A percentile compares a stretch with the other conserved stretches of the same genome.
Evolutionary conservation across 2,329 filamentous ascomycete genomes (phyloP).

Genomic region (Alternaria gansuensis): DNA sequence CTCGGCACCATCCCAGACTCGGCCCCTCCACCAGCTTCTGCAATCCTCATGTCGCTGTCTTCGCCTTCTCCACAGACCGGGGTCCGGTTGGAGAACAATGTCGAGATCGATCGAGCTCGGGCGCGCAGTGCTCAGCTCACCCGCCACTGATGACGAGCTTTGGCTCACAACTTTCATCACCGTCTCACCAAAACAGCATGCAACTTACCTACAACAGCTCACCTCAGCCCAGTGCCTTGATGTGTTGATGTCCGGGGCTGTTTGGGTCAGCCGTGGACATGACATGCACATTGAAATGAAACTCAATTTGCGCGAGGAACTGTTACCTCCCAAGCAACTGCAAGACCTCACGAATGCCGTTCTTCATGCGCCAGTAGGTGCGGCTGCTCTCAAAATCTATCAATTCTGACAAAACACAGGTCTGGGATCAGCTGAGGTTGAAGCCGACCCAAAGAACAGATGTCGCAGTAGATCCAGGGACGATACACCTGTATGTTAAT

Average conservation of each 20-base stretch:
- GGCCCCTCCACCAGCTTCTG: constrained; percentile 8
- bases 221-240: constrained; percentile 27
- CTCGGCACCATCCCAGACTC: neutral
- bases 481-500: constrained; percentile 35
- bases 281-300: constrained; percentile 45
- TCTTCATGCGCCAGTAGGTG: constrained; percentile 42
- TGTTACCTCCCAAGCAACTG: constrained; percentile 31
- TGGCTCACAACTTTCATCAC: constrained; percentile 51
- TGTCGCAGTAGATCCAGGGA: constrained; percentile 9
- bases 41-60: constrained; percentile 4
- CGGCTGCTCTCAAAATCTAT: neutral
- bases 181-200: constrained; percentile 40
- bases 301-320: constrained; percentile 38
- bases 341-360: constrained; percentile 37
- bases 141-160: constrained; percentile 42
- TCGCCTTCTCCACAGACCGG: constrained; percentile 6
- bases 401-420: constrained; percentile 30
- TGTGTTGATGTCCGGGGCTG: constrained; percentile 34
- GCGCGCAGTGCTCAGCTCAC: constrained; percentile 44
- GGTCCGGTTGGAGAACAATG: constrained; percentile 31
- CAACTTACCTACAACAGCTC: constrained; percentile 37
- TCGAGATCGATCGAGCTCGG: constrained; percentile 45
- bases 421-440: constrained; percentile 50
- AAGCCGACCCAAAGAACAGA: constrained; percentile 29
- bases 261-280: constrained; percentile 48